Evolutionary conservation across 352 stramenopile species (phyloP).

Genomic region (Pythium brassicae): DNA sequence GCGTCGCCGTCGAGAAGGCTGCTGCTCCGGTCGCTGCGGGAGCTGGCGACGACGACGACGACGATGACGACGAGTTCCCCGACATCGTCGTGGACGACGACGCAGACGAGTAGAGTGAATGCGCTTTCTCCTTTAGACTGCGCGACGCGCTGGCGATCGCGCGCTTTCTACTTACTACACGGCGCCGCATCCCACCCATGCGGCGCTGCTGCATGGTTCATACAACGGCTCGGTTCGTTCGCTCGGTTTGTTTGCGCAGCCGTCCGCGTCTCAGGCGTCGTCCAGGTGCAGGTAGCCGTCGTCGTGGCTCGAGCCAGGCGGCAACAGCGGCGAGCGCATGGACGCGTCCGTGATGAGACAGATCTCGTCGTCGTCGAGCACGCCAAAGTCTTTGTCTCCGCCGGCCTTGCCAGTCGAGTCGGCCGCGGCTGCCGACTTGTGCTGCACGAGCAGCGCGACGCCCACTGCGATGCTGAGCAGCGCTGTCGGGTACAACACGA

Average conservation of each 20-base stretch:
- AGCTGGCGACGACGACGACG: conserved; percentile 27
- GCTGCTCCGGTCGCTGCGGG: neutral
- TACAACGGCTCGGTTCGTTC: neutral
- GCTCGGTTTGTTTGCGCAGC: neutral
- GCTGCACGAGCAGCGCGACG: conserved; percentile 72
- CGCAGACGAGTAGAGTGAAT: conserved; percentile 32
- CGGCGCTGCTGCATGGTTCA: too few relatives aligned
- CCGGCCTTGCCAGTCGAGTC: conserved; percentile 9
- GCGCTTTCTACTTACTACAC: conserved; percentile 3
- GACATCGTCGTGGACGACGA: conserved; percentile 80
- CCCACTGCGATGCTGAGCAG: conserved; percentile 61
- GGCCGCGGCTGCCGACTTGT: conserved; percentile 12
- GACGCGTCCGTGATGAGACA: conserved; percentile 59
- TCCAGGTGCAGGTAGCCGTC: conserved; percentile 56
- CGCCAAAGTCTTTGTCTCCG: conserved; percentile 19
- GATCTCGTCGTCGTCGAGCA: conserved; percentile 43
- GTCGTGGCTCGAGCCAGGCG: conserved; percentile 33
- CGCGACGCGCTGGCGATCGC: neutral
- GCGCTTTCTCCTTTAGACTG: neutral
- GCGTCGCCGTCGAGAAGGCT: neutral
- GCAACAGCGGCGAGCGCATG: conserved; percentile 59
- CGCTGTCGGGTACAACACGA: conserved; percentile 71
- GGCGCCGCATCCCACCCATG: neutral
- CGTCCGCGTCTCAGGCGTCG: conserved; percentile 5
- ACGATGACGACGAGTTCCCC: conserved; percentile 77